A percentile compares a stretch with the other conserved stretches of the same genome.
phyloP scores from a whole-genome alignment of 805 yeast genomes.

The Gaillardinia entomophila region DNA sequence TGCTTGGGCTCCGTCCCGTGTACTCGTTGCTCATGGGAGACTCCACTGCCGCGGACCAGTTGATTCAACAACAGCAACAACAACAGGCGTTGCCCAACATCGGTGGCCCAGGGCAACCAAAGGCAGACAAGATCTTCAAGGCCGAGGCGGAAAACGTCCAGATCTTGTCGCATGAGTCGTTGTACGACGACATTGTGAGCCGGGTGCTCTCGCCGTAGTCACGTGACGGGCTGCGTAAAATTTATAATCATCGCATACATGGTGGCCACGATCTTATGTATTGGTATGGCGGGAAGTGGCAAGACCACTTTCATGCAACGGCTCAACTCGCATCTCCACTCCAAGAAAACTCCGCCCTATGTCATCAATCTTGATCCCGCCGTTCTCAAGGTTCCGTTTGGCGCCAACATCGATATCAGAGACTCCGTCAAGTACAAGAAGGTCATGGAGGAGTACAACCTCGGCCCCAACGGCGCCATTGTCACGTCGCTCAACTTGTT shows the following conservation, averaged over 20 bases:
- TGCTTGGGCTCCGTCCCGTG: constrained; percentile 77
- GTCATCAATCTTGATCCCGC: constrained; percentile 96
- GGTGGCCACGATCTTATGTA: constrained; percentile 34
- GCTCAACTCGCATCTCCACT: constrained; percentile 79
- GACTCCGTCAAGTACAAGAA: constrained; percentile 94
- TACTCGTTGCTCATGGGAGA: constrained; percentile 64
- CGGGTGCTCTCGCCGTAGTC: constrained; percentile 34
- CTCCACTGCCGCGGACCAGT: constrained; percentile 37
- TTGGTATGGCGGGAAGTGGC: constrained; percentile 68
- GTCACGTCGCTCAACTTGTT: constrained; percentile 91
- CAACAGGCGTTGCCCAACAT: constrained; percentile 34
- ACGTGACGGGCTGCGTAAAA: background rate
- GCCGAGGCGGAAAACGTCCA: constrained; percentile 72
- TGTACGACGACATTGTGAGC: constrained; percentile 56
- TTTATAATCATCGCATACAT: background rate
- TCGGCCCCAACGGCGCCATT: constrained; percentile 98
- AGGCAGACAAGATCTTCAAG: constrained; percentile 57
- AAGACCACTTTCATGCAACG: constrained; percentile 98
- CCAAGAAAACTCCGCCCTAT: constrained; percentile 72
- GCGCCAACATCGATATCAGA: constrained; percentile 90
- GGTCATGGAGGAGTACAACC: constrained; percentile 90
- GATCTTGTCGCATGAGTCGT: constrained; percentile 46
- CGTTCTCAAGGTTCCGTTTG: constrained; percentile 87
- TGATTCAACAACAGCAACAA: constrained; percentile 36
- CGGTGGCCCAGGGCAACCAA: constrained; percentile 56